Evolutionary conservation across 2,329 filamentous ascomycete genomes (phyloP).

Genomic region (Phialocephala sp.): DNA sequence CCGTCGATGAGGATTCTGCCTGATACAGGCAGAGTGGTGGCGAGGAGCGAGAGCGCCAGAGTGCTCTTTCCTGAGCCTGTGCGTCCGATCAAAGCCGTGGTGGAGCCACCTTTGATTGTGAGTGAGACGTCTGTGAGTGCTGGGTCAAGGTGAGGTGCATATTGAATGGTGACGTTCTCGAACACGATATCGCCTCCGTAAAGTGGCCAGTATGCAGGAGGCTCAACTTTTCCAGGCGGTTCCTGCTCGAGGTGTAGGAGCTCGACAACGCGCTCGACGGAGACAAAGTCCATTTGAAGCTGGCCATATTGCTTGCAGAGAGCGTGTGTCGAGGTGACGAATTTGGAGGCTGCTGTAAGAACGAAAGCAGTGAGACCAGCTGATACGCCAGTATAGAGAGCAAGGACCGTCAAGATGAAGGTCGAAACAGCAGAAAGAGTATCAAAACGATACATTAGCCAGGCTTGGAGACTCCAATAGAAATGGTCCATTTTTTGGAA

Average conservation of each 20-base stretch:
- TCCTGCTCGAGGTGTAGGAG: constrained; percentile 81
- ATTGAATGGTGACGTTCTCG: constrained; percentile 77
- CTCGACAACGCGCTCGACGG: constrained; percentile 84
- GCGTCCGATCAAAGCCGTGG: constrained; percentile 79
- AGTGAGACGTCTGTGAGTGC: constrained; percentile 73
- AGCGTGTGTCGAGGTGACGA: constrained; percentile 72
- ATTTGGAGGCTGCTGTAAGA: constrained; percentile 71
- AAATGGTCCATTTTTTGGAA: constrained; percentile 97
- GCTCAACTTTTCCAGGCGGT: constrained; percentile 66
- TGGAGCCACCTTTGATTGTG: constrained; percentile 76
- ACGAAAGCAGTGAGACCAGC: constrained; percentile 86
- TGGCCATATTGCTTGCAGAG: constrained; percentile 83
- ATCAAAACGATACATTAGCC: constrained; percentile 83
- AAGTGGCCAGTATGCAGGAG: constrained; percentile 78
- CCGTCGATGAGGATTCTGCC: constrained; percentile 65
- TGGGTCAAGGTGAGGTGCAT: constrained; percentile 77
- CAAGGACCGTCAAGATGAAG: constrained; percentile 74
- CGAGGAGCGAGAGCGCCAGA: constrained; percentile 65
- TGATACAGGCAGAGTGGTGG: constrained; percentile 57
- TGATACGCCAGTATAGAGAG: constrained; percentile 75
- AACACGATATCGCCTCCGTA: constrained; percentile 76
- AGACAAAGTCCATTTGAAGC: constrained; percentile 91
- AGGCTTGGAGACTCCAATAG: constrained; percentile 87
- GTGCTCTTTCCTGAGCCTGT: constrained; percentile 87
- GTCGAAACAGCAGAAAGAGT: constrained; percentile 74